These are phyloP conservation scores for Nannochloropsis salina DNA, from an alignment of 108 stramenopile genomes.

Conservation along the genomic window DNA sequence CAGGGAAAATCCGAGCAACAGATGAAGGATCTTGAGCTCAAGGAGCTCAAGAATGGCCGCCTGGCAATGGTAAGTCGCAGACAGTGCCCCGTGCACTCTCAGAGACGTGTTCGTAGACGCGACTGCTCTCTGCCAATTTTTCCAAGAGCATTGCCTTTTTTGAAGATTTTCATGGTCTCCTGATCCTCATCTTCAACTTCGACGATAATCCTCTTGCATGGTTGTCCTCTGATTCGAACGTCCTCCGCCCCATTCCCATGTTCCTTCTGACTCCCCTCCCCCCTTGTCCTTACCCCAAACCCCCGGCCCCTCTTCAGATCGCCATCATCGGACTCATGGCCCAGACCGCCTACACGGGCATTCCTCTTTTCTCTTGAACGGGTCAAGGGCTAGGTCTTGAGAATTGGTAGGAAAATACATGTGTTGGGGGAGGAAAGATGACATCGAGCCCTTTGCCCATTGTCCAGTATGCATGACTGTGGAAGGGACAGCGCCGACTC, in stretches of 20 bases:
- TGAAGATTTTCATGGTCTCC: not conserved
- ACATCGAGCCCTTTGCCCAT: no score
- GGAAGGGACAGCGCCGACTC: no score
- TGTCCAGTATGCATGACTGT: no score
- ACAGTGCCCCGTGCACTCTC: no score
- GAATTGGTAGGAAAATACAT: no score
- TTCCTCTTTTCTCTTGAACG: not conserved
- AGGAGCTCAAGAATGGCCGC: constrained; percentile 81
- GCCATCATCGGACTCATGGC: constrained; percentile 11
- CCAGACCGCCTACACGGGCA: not conserved
- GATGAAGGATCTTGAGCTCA: constrained; percentile 58
- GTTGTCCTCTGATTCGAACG: not conserved
- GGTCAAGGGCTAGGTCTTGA: no score
- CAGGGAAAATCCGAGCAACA: constrained; percentile 57
- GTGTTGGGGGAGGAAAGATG: no score
- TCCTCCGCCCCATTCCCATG: not conserved
- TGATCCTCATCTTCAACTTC: not conserved
- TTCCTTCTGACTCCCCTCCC: not conserved
- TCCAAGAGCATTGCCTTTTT: not conserved
- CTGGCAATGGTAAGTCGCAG: constrained; percentile 67
- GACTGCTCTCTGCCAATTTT: no score
- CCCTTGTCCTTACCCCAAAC: not conserved
- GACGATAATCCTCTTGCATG: not conserved
- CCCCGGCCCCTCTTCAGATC: not conserved
- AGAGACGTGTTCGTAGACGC: no score